Evolutionary conservation across 768 basidiomycete genomes (phyloP), one percentile per base, ranked within the genome.

Genomic region (Termitomyces bulborhizus): DNA sequence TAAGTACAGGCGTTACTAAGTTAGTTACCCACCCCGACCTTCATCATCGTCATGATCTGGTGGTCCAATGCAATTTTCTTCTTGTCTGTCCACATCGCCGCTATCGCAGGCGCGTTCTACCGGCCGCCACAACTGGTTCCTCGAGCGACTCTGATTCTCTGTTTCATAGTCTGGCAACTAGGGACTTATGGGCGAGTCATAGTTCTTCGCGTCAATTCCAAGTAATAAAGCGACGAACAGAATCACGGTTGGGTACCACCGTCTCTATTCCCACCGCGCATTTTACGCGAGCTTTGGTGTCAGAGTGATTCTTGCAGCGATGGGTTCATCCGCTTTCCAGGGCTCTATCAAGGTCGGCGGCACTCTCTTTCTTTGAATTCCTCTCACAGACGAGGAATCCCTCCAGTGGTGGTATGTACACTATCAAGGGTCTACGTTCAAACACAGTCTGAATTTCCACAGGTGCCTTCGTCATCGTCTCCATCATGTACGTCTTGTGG

Each of bases 291-390:
- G 71, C 1, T 54, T 78, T 16, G 73, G 72, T 9, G 79, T 88
- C 40, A 76, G 88, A 11, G 60, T 84, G 5, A 67, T 78, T 21
- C 70, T 91, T 32, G 85, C 88, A 18, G 68, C 79, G 29, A 70
- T 90, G 65, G 89, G 90, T 0, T 81, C 84, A 3, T 79, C 84
- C 46, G 89, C 83, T 0, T 87, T 90, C 60, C 89, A 91, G 63
- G 90, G 89, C 3, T 88, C 85, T 42, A 87, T 90, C 63, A 88
- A 88, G 76, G 85, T 85, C 41, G 26, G 70, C 61, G 11, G 21
- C 24, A 51, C n/a, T 46, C 7, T 18, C 3, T 18, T 5, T 6
- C 37, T 29, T 9, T 18, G 6, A 18, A 39, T 27, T n/a, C 16
- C 2, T 50, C 36, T 29, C 5, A 7, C n/a, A 39, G 6, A 29